phyloP scores from a whole-genome alignment of 345 rosid species.

The Durio zibethinus region DNA sequence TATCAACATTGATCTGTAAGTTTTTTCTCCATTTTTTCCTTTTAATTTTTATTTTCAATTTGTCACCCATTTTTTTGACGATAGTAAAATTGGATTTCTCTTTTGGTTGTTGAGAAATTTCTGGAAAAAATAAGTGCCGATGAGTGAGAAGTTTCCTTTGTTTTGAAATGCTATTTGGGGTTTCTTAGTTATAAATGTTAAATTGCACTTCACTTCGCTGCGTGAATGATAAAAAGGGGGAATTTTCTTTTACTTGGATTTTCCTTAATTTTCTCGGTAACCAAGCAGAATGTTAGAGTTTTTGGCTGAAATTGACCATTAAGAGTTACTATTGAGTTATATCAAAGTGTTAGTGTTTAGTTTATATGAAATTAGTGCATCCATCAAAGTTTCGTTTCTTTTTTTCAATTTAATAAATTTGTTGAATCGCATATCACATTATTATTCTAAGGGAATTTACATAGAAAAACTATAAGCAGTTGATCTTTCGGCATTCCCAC shows the following conservation, averaged over 20 bases:
- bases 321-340: background rate
- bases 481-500: background rate
- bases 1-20: conserved; percentile 43
- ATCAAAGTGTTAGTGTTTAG: background rate
- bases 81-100: background rate
- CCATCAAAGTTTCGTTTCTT: too few relatives aligned
- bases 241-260: background rate
- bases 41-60: background rate
- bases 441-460: background rate
- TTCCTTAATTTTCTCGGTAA: background rate
- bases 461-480: background rate
- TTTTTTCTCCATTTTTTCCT: background rate
- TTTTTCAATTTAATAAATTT: background rate
- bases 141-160: background rate
- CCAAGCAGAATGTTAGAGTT: background rate
- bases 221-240: background rate
- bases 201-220: background rate
- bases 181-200: background rate
- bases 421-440: background rate
- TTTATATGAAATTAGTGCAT: background rate
- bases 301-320: background rate
- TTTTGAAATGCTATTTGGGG: background rate
- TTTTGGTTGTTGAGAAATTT: conserved; percentile 6
- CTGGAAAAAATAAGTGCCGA: background rate
- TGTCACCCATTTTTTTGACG: background rate